Evolutionary conservation across 805 yeast species (phyloP), one percentile per base, ranked within the genome.

Genomic region (Candida oleophila): DNA sequence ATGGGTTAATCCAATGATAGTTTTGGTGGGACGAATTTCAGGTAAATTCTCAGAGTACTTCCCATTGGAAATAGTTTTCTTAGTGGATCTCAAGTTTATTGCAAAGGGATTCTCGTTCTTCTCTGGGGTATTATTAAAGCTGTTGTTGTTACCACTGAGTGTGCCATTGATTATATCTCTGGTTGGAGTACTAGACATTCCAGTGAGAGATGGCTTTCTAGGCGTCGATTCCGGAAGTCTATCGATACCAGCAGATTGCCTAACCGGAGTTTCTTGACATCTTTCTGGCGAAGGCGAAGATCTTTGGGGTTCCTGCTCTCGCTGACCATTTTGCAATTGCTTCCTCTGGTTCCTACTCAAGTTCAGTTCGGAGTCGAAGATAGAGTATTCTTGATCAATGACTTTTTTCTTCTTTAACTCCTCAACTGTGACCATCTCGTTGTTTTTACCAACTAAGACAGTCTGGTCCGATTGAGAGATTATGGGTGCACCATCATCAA

Each of bases 1-100:
- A 45, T 65, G 68, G 2, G 65, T 57, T 32, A 69, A 55, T 2
- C 76, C 76, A 43, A 67, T 63, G 32, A 70, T 68, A 3, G 73
- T 68, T 40, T 65, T 65, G 37, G 57, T 60, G 3, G 73, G 68
- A 21, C 47, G 58, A 22, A 69, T 57, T 43, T 57, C 63, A 3
- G 73, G 68, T 25, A 69, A 52, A 33, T 55, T 55, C 43, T 61
- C 65, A 12, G 64, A 50, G 41, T 55, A 57, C 25, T 57, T 61
- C 46, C 47, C 44, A 20, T 43, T 44, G 14, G 40, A 28, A 16
- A 39, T 55, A 4, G 51, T 44, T n/a, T 46, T 57, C 41, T 54
- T 59, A 3, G 63, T 53, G 8, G 61, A 51, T 45, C 65, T 57
- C 21, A 65, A 57, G 36, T 55, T 59, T 41, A 65, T 47, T 21